Evolutionary conservation across 1,139 yeast species (phyloP).

Genomic region (Kurtzmaniella quercitrusa): DNA sequence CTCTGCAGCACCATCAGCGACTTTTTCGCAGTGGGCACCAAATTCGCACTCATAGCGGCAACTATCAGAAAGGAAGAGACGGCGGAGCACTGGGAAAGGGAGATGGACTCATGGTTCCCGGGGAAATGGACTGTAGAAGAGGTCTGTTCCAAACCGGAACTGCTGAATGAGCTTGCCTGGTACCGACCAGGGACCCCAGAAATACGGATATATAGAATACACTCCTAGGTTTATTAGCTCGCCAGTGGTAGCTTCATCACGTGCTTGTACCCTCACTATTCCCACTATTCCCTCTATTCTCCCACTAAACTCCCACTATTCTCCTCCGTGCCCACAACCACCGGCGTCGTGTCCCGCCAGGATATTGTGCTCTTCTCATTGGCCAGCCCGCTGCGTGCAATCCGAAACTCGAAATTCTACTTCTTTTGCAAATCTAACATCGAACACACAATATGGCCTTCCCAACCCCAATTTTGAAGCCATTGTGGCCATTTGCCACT

Average conservation of each 20-base stretch:
- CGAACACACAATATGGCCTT: constrained; percentile 13
- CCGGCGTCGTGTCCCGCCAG: constrained; percentile 6
- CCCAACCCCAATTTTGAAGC: constrained; percentile 45
- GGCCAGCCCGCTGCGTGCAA: constrained; percentile 2
- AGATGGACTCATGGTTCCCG: constrained; percentile 24
- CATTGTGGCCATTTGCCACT: constrained; percentile 47
- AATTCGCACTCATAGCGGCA: constrained; percentile 56
- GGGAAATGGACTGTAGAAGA: neutral
- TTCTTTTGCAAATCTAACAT: neutral
- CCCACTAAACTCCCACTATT: too few species aligned
- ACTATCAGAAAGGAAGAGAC: constrained; percentile 68
- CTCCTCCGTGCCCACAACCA: neutral
- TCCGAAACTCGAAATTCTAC: constrained; percentile 3
- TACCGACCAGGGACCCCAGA: constrained; percentile 36
- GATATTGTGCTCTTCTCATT: constrained; percentile 1
- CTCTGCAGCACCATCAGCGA: constrained; percentile 47
- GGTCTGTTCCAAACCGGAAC: constrained; percentile 14
- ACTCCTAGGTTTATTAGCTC: neutral
- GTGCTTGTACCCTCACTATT: neutral
- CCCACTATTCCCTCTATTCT: neutral
- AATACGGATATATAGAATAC: constrained; percentile 33
- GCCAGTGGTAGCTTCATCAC: too few species aligned
- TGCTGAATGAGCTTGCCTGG: constrained; percentile 18
- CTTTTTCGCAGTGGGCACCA: constrained; percentile 28
- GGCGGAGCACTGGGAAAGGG: constrained; percentile 46